phyloP scores from a whole-genome alignment of 441 rosid genomes.

The Kokia cookei region DNA sequence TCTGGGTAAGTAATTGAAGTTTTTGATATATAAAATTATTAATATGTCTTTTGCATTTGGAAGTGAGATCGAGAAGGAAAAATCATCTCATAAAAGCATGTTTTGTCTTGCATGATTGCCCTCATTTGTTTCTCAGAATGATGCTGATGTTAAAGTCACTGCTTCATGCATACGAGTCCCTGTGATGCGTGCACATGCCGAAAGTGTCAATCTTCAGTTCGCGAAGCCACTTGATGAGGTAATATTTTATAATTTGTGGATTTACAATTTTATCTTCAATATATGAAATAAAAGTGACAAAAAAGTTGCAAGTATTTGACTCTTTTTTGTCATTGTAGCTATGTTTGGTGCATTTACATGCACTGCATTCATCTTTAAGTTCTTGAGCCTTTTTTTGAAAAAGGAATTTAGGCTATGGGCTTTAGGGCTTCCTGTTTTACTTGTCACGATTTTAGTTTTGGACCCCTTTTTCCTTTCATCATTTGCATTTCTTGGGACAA shows the following conservation, averaged over 20 bases:
- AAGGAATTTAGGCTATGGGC: no score
- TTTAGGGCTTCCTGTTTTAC: no score
- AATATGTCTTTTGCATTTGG: not conserved
- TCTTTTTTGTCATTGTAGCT: not conserved
- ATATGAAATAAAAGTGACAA: not conserved
- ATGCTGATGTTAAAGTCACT: constrained; percentile 73
- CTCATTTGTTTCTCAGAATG: constrained; percentile 39
- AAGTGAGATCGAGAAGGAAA: not conserved
- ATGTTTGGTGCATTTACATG: not conserved
- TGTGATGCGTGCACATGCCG: constrained; percentile 98
- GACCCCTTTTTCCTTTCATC: not conserved
- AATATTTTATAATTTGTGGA: constrained; percentile 3
- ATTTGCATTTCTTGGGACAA: not conserved
- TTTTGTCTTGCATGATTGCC: not conserved
- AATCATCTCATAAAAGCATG: not conserved
- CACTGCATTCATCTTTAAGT: not conserved
- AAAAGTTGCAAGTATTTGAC: not conserved
- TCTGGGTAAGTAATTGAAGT: constrained; percentile 61
- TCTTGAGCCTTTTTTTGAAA: not conserved
- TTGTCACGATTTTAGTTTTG: not conserved
- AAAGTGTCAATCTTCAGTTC: constrained; percentile 92
- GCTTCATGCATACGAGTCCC: constrained; percentile 97
- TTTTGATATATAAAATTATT: not conserved
- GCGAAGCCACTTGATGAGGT: constrained; percentile 95
- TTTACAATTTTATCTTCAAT: not conserved